A percentile compares a stretch with the other conserved stretches of the same genome.
Conservation (phyloP, 257 asterid genomes). For the Solanum pennellii region DNA sequence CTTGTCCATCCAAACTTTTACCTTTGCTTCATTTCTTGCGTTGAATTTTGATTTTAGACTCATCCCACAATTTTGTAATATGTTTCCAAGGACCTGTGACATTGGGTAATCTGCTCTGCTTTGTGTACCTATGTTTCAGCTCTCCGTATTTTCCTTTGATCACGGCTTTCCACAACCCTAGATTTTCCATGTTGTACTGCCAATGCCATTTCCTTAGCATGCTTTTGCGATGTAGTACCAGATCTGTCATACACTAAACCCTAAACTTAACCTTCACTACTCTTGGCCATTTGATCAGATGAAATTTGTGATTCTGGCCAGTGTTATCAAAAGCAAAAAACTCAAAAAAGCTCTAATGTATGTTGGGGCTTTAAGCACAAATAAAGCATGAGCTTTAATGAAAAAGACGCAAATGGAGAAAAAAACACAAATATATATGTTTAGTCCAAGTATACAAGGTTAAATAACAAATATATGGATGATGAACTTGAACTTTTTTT, state of each 20-base stretch:
- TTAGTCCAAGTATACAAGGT: background rate
- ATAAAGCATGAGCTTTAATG: background rate
- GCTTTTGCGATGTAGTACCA: background rate
- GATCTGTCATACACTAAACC: background rate
- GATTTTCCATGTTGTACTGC: background rate
- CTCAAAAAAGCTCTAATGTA: background rate
- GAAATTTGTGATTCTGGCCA: background rate
- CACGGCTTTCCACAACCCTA: background rate
- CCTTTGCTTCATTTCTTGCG: background rate
- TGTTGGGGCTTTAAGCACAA: background rate
- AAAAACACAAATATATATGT: background rate
- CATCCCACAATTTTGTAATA: background rate
- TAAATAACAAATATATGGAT: background rate
- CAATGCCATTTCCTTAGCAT: background rate
- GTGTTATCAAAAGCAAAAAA: background rate
- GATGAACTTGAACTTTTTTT: background rate
- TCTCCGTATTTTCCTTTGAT: background rate
- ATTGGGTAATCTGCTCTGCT: background rate
- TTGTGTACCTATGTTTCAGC: background rate
- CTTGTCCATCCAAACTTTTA: background rate
- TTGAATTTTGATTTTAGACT: background rate
- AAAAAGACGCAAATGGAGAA: background rate
- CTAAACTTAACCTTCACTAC: background rate
- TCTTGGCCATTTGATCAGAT: background rate
- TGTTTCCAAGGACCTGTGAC: background rate